Evolutionary conservation across 805 yeast genomes (phyloP).

Genomic region (Ogataea parapolymorpha): DNA sequence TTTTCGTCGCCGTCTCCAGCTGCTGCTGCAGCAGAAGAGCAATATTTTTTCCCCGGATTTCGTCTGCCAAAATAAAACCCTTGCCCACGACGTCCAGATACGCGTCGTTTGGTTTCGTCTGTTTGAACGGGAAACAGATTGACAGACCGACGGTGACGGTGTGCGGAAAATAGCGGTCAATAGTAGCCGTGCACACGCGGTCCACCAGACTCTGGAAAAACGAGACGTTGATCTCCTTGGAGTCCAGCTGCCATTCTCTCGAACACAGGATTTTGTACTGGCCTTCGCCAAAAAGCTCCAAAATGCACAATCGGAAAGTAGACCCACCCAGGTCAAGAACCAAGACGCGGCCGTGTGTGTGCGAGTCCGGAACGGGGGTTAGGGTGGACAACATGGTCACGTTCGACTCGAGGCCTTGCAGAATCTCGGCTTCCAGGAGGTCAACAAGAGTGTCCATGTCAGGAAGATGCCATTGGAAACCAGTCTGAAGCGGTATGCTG

Average conservation of each 20-base stretch:
- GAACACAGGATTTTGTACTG: slow-evolving; percentile 9
- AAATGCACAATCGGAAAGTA: slow-evolving; percentile 40
- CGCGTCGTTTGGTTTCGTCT: slow-evolving; percentile 41
- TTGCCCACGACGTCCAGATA: slow-evolving; percentile 55
- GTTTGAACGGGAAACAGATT: slow-evolving; percentile 55
- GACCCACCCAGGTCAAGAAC: slow-evolving; percentile 59
- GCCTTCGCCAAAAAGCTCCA: slow-evolving; percentile 17
- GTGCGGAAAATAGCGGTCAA: slow-evolving; percentile 1
- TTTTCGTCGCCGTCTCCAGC: slow-evolving; percentile 24
- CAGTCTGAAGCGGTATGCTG: background rate
- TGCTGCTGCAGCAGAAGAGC: slow-evolving; percentile 38
- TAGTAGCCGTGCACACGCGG: slow-evolving; percentile 32
- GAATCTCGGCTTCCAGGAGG: background rate
- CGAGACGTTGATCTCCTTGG: slow-evolving; percentile 37
- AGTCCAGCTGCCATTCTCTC: slow-evolving; percentile 38
- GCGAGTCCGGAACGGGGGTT: slow-evolving; percentile 13
- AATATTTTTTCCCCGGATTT: slow-evolving; percentile 40
- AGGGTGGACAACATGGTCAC: slow-evolving; percentile 5
- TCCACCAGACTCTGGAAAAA: slow-evolving; percentile 45
- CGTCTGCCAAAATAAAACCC: slow-evolving; percentile 49
- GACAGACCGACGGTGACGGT: slow-evolving; percentile 44
- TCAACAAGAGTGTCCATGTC: background rate
- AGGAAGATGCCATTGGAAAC: background rate
- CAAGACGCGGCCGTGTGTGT: slow-evolving; percentile 30
- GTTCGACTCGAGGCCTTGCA: background rate